These are phyloP conservation scores for Penicillium verhagenii DNA, from an alignment of 495 filamentous ascomycete species.

Conservation along the genomic window DNA sequence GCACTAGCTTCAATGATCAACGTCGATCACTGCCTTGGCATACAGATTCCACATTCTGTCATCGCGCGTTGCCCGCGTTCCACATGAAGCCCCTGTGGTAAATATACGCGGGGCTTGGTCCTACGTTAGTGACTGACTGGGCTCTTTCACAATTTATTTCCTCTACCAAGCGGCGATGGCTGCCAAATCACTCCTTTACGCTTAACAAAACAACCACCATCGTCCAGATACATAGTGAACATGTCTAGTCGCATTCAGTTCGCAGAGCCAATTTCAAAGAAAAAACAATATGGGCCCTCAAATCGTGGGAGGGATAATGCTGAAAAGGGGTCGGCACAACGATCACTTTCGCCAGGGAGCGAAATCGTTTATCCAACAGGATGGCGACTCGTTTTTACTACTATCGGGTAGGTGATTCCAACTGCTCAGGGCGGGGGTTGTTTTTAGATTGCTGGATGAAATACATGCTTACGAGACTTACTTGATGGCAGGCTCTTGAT, in stretches of 20 bases:
- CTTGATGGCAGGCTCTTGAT: slow-evolving; percentile 47
- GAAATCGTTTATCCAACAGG: slow-evolving; percentile 40
- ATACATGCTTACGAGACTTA: not conserved
- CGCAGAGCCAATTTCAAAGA: slow-evolving; percentile 20
- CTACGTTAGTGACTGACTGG: slow-evolving; percentile 20
- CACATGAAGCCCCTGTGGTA: slow-evolving; percentile 27
- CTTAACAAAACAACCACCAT: slow-evolving; percentile 13
- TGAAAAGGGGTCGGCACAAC: slow-evolving; percentile 27
- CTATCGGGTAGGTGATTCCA: slow-evolving; percentile 35
- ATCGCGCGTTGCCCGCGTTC: slow-evolving; percentile 32
- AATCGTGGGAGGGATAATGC: slow-evolving; percentile 9
- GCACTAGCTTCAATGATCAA: slow-evolving; percentile 31
- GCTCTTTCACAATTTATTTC: slow-evolving; percentile 19
- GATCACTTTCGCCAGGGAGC: slow-evolving; percentile 25
- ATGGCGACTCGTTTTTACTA: slow-evolving; percentile 44
- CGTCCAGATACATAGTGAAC: slow-evolving; percentile 7
- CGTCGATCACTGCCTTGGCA: slow-evolving; percentile 21
- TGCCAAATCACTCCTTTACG: slow-evolving; percentile 11
- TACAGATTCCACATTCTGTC: slow-evolving; percentile 34
- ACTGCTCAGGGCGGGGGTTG: not conserved
- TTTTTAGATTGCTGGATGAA: not conserved
- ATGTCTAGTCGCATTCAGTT: slow-evolving; percentile 27
- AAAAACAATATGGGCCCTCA: slow-evolving; percentile 1
- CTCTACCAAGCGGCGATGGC: slow-evolving; percentile 17
- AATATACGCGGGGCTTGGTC: slow-evolving; percentile 29